These are phyloP conservation scores for Pseudocercospora fijiensis DNA, from an alignment of 2,329 filamentous ascomycete species.

Conservation along the genomic window DNA sequence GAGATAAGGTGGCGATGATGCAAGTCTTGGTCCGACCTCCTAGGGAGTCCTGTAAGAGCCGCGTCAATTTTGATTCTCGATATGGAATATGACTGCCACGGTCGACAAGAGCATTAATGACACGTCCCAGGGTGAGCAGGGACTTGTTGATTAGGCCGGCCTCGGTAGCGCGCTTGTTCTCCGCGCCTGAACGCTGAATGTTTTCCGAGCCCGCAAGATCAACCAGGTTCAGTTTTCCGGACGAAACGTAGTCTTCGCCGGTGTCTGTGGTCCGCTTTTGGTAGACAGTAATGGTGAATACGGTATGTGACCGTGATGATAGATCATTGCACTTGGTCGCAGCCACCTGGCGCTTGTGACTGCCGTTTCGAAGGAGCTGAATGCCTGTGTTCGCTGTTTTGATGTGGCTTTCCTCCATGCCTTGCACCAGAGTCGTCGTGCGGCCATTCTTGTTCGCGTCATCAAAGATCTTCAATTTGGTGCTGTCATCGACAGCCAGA, in stretches of 20 bases:
- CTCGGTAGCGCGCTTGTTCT: slow-evolving; percentile 95
- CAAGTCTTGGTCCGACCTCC: slow-evolving; percentile 96
- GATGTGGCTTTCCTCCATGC: slow-evolving; percentile 96
- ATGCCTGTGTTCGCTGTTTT: slow-evolving; percentile 81
- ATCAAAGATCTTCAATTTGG: slow-evolving; percentile 93
- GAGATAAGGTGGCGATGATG: slow-evolving; percentile 95
- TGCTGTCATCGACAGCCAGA: slow-evolving; percentile 74
- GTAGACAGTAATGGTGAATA: slow-evolving; percentile 93
- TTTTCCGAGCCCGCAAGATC: slow-evolving; percentile 97
- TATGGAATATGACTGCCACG: slow-evolving; percentile 85
- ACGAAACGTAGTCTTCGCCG: slow-evolving; percentile 85
- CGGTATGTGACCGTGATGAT: slow-evolving; percentile 93
- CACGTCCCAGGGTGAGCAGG: slow-evolving; percentile 85
- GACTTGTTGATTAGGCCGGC: slow-evolving; percentile 98
- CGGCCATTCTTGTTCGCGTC: slow-evolving; percentile 85
- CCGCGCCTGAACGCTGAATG: slow-evolving; percentile 92
- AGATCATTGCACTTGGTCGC: slow-evolving; percentile 99
- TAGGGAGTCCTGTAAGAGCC: slow-evolving; percentile 91
- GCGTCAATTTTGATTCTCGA: slow-evolving; percentile 92
- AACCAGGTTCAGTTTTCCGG: slow-evolving; percentile 92
- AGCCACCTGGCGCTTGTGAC: slow-evolving; percentile 93
- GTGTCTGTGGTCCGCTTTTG: slow-evolving; percentile 78
- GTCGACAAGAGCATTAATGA: slow-evolving; percentile 97
- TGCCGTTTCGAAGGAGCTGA: slow-evolving; percentile 82
- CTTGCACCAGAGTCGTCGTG: slow-evolving; percentile 83